Conservation (phyloP, 805 yeast genomes). For the Sugiyamaella americana region DNA sequence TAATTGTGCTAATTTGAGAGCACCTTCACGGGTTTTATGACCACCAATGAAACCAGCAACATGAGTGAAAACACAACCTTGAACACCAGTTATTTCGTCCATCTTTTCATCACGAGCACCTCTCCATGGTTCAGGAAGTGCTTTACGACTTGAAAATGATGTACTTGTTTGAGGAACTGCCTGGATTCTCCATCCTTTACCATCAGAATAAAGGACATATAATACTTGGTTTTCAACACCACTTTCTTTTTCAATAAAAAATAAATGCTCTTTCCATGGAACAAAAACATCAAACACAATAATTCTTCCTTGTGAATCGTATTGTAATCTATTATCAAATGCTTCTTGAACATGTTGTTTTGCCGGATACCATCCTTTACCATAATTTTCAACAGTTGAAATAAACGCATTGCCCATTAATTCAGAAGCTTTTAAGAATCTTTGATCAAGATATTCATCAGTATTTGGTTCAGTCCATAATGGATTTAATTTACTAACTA, state of each 20-base stretch:
- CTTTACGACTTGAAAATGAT: conserved; percentile 78
- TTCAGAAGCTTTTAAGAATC: conserved; percentile 63
- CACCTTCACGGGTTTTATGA: conserved; percentile 72
- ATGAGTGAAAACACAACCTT: conserved; percentile 85
- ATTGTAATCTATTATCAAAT: conserved; percentile 50
- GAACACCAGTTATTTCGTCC: conserved; percentile 67
- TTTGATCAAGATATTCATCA: conserved; percentile 52
- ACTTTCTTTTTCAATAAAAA: conserved; percentile 54
- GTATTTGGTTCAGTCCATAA: conserved; percentile 71
- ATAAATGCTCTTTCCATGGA: conserved; percentile 95
- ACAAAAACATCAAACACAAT: conserved; percentile 68
- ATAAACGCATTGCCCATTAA: conserved; percentile 80
- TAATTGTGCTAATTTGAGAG: conserved; percentile 59
- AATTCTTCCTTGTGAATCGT: conserved; percentile 67
- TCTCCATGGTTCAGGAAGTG: conserved; percentile 88
- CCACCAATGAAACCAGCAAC: conserved; percentile 98
- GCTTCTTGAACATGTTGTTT: conserved; percentile 70
- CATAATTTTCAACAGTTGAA: conserved; percentile 60
- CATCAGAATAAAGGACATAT: conserved; percentile 76
- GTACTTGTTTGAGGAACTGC: conserved; percentile 79
- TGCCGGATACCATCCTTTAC: conserved; percentile 89
- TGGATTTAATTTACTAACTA: conserved; percentile 79
- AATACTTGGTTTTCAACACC: conserved; percentile 44
- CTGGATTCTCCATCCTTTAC: conserved; percentile 72
- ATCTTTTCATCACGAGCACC: conserved; percentile 90